Evolutionary conservation across 257 asterid genomes (phyloP).

Genomic region (Nicotiana noctiflora): DNA sequence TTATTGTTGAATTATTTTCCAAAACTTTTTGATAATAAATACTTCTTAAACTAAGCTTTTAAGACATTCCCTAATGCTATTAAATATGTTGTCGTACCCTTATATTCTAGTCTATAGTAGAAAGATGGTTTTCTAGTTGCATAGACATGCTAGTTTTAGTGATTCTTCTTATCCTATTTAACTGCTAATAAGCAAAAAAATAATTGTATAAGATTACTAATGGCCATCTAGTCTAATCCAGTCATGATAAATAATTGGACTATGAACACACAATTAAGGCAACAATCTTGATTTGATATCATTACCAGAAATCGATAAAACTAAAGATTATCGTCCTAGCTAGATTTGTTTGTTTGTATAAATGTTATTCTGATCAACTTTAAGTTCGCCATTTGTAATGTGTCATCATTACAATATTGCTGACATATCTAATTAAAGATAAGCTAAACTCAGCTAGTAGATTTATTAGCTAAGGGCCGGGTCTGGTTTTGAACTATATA

Average conservation of each 20-base stretch:
- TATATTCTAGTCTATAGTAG: too few species aligned
- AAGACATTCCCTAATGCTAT: too few species aligned
- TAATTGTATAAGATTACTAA: background rate
- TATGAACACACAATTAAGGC: slow-evolving; percentile 11
- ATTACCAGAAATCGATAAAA: background rate
- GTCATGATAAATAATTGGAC: slow-evolving; percentile 17
- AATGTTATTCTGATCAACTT: background rate
- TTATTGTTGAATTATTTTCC: too few species aligned
- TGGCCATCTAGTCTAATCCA: background rate
- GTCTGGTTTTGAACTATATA: too few species aligned
- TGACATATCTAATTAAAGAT: background rate
- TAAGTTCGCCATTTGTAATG: background rate
- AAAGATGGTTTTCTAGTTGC: too few species aligned
- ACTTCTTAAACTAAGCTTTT: too few species aligned
- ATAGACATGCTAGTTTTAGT: too few species aligned
- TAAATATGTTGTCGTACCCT: too few species aligned
- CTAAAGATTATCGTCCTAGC: background rate
- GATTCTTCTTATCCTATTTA: too few species aligned
- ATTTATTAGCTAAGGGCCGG: too few species aligned
- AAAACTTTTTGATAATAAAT: too few species aligned
- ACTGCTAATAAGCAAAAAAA: background rate
- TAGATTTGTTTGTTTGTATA: background rate
- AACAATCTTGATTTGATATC: slow-evolving; percentile 3
- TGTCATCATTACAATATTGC: background rate
- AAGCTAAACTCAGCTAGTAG: too few species aligned